These are phyloP conservation scores for Cladophialophora carrionii DNA, from an alignment of 2,329 filamentous ascomycete species.

Conservation along the genomic window DNA sequence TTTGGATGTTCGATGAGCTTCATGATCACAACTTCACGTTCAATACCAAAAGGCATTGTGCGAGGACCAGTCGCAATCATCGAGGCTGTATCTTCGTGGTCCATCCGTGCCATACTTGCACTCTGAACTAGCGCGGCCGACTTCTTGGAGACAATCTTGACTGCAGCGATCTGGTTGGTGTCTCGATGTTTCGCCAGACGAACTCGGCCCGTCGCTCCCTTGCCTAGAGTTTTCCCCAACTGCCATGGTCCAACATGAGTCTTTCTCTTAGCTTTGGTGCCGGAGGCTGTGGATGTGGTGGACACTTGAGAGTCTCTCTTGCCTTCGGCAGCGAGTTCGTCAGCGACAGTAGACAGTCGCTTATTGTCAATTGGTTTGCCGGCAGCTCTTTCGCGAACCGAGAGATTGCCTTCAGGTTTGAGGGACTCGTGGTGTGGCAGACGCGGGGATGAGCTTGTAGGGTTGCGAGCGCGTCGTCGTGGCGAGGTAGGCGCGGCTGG, in stretches of 20 bases:
- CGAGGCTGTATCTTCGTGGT: constrained; percentile 66
- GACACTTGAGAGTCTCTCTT: constrained; percentile 49
- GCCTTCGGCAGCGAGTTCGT: constrained; percentile 52
- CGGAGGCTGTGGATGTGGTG: constrained; percentile 26
- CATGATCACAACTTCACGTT: constrained; percentile 94
- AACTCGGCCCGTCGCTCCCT: constrained; percentile 86
- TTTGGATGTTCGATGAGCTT: constrained; percentile 94
- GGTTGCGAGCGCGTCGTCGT: constrained; percentile 13
- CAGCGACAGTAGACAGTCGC: constrained; percentile 56
- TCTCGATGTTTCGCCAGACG: constrained; percentile 78
- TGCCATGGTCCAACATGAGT: constrained; percentile 93
- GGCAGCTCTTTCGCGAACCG: constrained; percentile 25
- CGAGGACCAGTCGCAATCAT: constrained; percentile 64
- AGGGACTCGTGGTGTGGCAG: constrained; percentile 40
- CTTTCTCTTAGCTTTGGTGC: constrained; percentile 59
- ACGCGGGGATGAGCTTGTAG: constrained; percentile 24
- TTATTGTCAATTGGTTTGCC: constrained; percentile 50
- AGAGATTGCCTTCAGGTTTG: constrained; percentile 38
- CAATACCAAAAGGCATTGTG: constrained; percentile 82
- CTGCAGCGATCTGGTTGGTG: constrained; percentile 80
- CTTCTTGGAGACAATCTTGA: constrained; percentile 91
- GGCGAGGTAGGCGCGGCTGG: constrained; percentile 16
- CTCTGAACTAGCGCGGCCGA: constrained; percentile 80
- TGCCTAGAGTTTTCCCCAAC: constrained; percentile 83
- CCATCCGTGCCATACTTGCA: constrained; percentile 80